A percentile compares a stretch with the other conserved stretches of the same genome.
phyloP scores from a whole-genome alignment of 2,329 filamentous ascomycete species.

The Calonectria pauciramosa region DNA sequence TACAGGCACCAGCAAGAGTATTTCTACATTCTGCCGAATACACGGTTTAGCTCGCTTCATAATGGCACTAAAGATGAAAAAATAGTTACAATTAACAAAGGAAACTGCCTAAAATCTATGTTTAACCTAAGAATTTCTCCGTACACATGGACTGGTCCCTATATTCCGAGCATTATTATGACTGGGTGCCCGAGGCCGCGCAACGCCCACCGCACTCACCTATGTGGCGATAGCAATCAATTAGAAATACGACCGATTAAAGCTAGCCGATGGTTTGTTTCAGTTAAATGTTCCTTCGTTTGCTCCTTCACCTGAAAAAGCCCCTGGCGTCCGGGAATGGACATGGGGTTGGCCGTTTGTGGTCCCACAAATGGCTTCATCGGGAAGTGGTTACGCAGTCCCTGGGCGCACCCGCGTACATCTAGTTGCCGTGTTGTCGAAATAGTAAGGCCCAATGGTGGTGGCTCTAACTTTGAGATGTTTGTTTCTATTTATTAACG shows the following conservation, averaged over 20 bases:
- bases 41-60: background rate
- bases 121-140: background rate
- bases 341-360: conserved; percentile 11
- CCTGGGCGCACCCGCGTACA: background rate
- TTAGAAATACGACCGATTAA: background rate
- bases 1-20: background rate
- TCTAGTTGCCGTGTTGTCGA: background rate
- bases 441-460: background rate
- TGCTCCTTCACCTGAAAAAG: conserved; percentile 3
- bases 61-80: background rate
- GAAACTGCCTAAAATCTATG: background rate
- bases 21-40: background rate
- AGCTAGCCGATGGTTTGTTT: background rate
- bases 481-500: background rate
- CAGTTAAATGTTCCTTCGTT: background rate
- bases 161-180: background rate
- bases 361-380: conserved; percentile 24
- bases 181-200: background rate
- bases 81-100: background rate
- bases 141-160: too few relatives aligned
- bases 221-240: background rate
- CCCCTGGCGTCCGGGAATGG: background rate
- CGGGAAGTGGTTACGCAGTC: conserved; percentile 4
- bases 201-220: background rate
- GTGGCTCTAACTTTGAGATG: background rate